Base-by-base conservation (phyloP, 495 filamentous ascomycete genomes). In the Amniculicola lignicola region DNA sequence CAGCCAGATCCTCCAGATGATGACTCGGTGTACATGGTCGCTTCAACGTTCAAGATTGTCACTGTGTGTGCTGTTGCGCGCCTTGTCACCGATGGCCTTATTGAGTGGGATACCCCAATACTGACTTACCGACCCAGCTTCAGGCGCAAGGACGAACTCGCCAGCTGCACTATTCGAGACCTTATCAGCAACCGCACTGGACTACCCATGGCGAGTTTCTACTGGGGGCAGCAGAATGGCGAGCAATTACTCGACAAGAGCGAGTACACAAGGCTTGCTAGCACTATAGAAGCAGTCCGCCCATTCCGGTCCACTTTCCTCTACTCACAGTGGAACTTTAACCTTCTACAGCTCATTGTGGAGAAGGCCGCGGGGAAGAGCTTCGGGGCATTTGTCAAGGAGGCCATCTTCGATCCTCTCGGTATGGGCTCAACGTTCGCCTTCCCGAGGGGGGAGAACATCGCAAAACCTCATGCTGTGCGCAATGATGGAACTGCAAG, bases 271-370 rank as follows among this genome's bases (percentile, higher is more conserved):
- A 6, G 12, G 7, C 24, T 45, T 3, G 46, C 25, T 1, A 14
- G 22, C 29, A 14, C 14, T 3, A 1, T 58, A 7, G 6, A 51
- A 38, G 19, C 22, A 14, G 39, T 51, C 6, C 37, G 37, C 7
- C 54, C 37, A 1, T 45, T 58, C 21, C 36, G 46, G 11, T 25
- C 36, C 1, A 36, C 46, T 6, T 58, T 58, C 39, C 12, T 51
- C n/a, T 58, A 58, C 29, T 58, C 54, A 2, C 36, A 51, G 18
- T 58, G 47, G 54, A 51, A 51, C 46, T 51, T 25, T n/a, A n/a
- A 12, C 15, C n/a, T 58, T 5, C 2, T 58, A 1, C 46, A 51
- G 11, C 3, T 38, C 23, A 51, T 51, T 39, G 28, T 58, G 2
- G 54, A 58, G 27, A 51, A 10, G 2, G 25, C 51, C 11, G 45